A percentile compares a stretch with the other conserved stretches of the same genome.
These are phyloP conservation scores for Solanum hybrid DNA, from an alignment of 305 asterid genomes.

Conservation along the genomic window DNA sequence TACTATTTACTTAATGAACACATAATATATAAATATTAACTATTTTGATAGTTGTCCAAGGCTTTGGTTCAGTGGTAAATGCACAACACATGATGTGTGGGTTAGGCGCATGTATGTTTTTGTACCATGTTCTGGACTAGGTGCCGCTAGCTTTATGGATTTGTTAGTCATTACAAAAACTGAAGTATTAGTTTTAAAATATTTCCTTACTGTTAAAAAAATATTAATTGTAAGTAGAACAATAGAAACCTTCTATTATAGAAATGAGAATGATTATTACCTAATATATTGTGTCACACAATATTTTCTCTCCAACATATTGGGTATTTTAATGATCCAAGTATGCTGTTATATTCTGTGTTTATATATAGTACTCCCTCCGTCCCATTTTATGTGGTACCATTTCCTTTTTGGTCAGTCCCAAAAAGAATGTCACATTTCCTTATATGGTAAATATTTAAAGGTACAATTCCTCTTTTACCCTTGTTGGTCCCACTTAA, in stretches of 20 bases:
- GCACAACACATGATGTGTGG: not conserved
- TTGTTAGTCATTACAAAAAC: not conserved
- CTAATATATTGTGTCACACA: not conserved
- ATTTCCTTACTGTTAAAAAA: not conserved
- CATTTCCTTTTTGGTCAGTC: too few species aligned
- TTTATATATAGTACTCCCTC: not conserved
- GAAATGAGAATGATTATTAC: not conserved
- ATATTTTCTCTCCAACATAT: not conserved
- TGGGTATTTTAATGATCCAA: not conserved
- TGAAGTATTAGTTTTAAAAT: not conserved
- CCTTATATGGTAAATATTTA: too few species aligned
- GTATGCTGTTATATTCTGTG: not conserved
- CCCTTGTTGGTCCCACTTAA: too few species aligned
- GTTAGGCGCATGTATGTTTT: not conserved
- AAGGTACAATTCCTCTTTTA: too few species aligned
- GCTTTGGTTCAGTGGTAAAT: not conserved
- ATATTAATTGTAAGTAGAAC: not conserved
- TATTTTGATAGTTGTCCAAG: not conserved
- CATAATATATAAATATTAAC: not conserved
- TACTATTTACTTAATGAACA: not conserved
- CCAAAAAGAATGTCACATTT: too few species aligned
- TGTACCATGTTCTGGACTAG: not conserved
- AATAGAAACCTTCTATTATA: not conserved
- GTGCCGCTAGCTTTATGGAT: not conserved
- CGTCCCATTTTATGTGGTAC: too few species aligned